Evolutionary conservation across 768 basidiomycete species (phyloP).

Genomic region (Mycena metata): DNA sequence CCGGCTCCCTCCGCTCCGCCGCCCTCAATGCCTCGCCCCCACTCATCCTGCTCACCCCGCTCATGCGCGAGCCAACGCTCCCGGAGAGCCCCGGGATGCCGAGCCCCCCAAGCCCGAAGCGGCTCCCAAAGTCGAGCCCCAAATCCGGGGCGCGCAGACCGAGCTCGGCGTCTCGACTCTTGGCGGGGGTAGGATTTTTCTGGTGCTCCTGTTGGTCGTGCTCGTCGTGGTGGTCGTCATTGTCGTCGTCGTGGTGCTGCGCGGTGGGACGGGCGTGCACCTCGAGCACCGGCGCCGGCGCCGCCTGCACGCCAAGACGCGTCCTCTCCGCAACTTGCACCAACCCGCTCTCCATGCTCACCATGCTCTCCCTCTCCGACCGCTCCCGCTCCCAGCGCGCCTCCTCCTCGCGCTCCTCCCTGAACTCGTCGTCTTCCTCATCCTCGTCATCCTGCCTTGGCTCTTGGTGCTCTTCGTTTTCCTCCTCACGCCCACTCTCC

Average conservation of each 20-base stretch:
- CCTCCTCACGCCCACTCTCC: slow-evolving; percentile 27
- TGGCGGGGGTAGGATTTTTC: not conserved
- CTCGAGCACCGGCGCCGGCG: not conserved
- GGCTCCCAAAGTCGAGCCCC: slow-evolving; percentile 64
- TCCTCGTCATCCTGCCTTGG: not conserved
- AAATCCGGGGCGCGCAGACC: slow-evolving; percentile 49
- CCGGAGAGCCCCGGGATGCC: slow-evolving; percentile 42
- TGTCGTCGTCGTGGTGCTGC: not conserved
- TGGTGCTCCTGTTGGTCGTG: not conserved
- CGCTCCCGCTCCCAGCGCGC: slow-evolving; percentile 21
- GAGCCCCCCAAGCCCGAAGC: slow-evolving; percentile 57
- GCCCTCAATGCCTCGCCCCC: slow-evolving; percentile 30
- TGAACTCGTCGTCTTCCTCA: slow-evolving; percentile 37
- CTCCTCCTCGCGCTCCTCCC: slow-evolving; percentile 40
- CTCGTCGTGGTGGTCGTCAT: not conserved
- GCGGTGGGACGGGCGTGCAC: not conserved
- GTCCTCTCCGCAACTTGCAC: slow-evolving; percentile 33
- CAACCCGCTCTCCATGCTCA: slow-evolving; percentile 26
- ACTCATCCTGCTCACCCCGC: slow-evolving; percentile 38
- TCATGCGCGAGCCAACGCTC: slow-evolving; percentile 38
- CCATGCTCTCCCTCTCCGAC: slow-evolving; percentile 24
- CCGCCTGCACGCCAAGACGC: not conserved
- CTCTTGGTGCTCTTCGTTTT: slow-evolving; percentile 22
- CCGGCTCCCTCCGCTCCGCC: slow-evolving; percentile 38
- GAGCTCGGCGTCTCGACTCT: slow-evolving; percentile 44